phyloP scores from a whole-genome alignment of 768 basidiomycete genomes.

The Coprinellus micaceus region DNA sequence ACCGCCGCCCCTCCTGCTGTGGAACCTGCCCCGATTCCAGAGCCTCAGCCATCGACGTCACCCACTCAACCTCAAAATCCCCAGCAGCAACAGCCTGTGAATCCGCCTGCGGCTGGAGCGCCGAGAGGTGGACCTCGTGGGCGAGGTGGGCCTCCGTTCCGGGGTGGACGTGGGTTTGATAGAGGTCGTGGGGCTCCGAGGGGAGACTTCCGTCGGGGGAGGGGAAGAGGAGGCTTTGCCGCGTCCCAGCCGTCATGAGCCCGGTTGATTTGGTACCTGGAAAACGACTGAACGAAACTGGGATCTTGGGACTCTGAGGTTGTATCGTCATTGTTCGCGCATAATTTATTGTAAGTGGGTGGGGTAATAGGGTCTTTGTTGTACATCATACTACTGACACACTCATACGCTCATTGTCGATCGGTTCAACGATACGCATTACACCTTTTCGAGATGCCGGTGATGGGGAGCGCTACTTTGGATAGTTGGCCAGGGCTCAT shows the following conservation, averaged over 20 bases:
- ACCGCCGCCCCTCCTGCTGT: not conserved
- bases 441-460: too few species aligned
- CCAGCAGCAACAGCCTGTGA: not conserved
- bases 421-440: too few species aligned
- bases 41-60: not conserved
- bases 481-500: too few species aligned
- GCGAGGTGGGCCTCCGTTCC: slow-evolving; percentile 1
- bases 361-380: too few species aligned
- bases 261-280: too few species aligned
- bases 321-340: too few species aligned
- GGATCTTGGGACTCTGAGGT: too few species aligned
- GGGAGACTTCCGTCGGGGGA: slow-evolving; percentile 3
- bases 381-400: too few species aligned
- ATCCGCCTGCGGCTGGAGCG: not conserved
- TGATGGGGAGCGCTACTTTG: too few species aligned
- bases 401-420: too few species aligned
- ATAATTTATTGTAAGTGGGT: too few species aligned
- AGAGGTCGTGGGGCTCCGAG: slow-evolving; percentile 1
- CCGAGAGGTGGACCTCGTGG: slow-evolving; percentile 3
- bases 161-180: slow-evolving; percentile 4
- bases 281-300: too few species aligned
- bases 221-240: slow-evolving; percentile 8
- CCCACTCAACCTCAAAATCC: not conserved
- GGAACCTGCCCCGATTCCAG: not conserved
- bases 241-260: slow-evolving; percentile 27